Conservation (phyloP, 108 stramenopile genomes). For the Nitzschia palea region DNA sequence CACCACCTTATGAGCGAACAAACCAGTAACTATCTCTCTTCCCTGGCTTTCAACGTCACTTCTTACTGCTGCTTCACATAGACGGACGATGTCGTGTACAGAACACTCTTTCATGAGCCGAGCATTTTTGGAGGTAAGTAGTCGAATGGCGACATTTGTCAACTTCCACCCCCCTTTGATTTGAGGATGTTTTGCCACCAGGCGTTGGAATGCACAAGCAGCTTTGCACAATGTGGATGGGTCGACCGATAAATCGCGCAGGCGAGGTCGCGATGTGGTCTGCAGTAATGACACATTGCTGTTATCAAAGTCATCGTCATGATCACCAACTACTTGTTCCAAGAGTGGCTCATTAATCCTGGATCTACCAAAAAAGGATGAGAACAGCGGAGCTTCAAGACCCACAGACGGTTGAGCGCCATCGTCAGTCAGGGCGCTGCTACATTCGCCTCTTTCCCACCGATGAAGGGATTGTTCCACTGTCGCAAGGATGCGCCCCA, state of each 20-base stretch:
- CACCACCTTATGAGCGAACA: conserved; percentile 47
- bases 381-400: conserved; percentile 19
- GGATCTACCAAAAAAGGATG: conserved; percentile 46
- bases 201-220: conserved; percentile 31
- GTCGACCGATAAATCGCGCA: conserved; percentile 51
- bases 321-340: conserved; percentile 37
- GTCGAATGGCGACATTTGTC: conserved; percentile 40
- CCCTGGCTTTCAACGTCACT: conserved; percentile 33
- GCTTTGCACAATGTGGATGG: conserved; percentile 56
- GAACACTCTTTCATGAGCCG: conserved; percentile 46
- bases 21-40: conserved; percentile 30
- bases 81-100: conserved; percentile 35
- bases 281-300: not conserved
- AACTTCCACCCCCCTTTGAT: conserved; percentile 43
- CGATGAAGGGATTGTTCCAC: conserved; percentile 44
- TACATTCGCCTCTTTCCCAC: conserved; percentile 54
- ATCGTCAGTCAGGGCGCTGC: not conserved
- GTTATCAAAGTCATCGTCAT: conserved; percentile 37
- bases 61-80: conserved; percentile 37
- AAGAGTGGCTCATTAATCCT: conserved; percentile 24
- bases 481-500: conserved; percentile 22
- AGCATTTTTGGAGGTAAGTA: conserved; percentile 54
- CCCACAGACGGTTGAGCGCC: not conserved
- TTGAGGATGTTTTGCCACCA: conserved; percentile 24
- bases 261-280: conserved; percentile 28